Base-by-base conservation (phyloP, 176 grass and related monocot species). In the Aegilops umbellulata region DNA sequence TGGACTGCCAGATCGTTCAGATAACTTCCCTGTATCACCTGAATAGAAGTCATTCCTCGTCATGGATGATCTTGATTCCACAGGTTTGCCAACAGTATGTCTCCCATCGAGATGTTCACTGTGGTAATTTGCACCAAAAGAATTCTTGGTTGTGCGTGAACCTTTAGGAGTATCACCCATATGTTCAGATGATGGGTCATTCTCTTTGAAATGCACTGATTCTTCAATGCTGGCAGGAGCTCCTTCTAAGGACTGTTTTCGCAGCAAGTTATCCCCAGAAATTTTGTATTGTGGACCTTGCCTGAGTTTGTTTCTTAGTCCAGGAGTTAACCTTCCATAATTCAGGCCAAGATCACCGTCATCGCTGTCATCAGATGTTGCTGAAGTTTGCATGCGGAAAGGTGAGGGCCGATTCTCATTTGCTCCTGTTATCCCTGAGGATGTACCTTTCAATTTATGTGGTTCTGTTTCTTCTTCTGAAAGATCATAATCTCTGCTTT, bases 311-410 rank as follows among this genome's bases (percentile, higher is more conserved):
- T 94, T 96, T 89, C 89, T 92, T 16, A 96, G 60, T 72, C 97
- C 97, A 91, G 90, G 90, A 34, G 82, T 96, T 90, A 99, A 85
- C 57, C 70, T 96, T 90, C 82, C 87, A 58, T 94, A 85, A n/a
- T 91, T 91, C 57, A 99, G 79, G 46, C 83, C 72, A 25, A 44
- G n/a, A 44, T 73, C 83, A 91, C 62, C 79, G 76, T 83, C 83
- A 57, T 87, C 68, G 8, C 67, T 65, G 80, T 86, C 82, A 76
- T 91, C 77, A 84, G 79, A 92, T 74, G 64, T 58, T 76, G 42
- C 74, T 69, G 85, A 81, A 81, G 78, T 80, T 85, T 29, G 82
- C 22, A 44, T 38, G 46, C 41, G 49, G 29, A 77, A 86, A 65
- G 91, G 82, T 15, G 57, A 86, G 0, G 63, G 17, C 65, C 73